Percentiles rank a stretch among this genome's conserved stretches.
Conservation (phyloP, 148 eudicot genomes). For the Rhododendron simsii region DNA sequence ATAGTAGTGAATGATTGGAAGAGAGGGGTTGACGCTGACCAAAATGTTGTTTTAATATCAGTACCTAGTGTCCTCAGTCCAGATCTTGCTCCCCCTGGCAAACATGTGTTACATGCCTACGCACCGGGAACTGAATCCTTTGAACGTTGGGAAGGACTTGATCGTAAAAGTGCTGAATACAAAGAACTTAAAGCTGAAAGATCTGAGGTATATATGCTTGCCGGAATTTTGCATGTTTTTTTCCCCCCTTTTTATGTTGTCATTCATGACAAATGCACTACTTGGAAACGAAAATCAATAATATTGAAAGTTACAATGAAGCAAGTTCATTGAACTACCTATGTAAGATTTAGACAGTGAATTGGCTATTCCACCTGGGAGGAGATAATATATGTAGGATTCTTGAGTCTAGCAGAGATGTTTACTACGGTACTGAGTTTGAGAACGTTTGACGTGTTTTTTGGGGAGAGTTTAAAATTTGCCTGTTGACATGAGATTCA, state of each 20-base stretch:
- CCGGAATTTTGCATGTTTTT: neutral
- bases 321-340: neutral
- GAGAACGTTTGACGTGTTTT: neutral
- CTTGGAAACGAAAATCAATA: neutral
- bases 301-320: neutral
- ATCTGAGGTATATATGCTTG: conserved; percentile 59
- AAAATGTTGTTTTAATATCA: conserved; percentile 91
- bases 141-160: conserved; percentile 90
- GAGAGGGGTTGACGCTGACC: conserved; percentile 96
- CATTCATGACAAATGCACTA: conserved; percentile 1
- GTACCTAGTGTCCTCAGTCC: conserved; percentile 83
- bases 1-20: conserved; percentile 90
- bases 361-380: neutral
- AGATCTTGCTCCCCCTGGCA: conserved; percentile 87
- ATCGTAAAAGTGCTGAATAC: conserved; percentile 74
- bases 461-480: neutral
- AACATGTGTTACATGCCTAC: conserved; percentile 88
- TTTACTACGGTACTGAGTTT: neutral
- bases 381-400: neutral
- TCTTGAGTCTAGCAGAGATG: neutral
- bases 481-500: neutral
- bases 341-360: neutral
- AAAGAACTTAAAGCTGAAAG: conserved; percentile 81
- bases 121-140: conserved; percentile 94
- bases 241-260: neutral